phyloP scores from a whole-genome alignment of 495 filamentous ascomycete species.

The Copromyces sp. region DNA sequence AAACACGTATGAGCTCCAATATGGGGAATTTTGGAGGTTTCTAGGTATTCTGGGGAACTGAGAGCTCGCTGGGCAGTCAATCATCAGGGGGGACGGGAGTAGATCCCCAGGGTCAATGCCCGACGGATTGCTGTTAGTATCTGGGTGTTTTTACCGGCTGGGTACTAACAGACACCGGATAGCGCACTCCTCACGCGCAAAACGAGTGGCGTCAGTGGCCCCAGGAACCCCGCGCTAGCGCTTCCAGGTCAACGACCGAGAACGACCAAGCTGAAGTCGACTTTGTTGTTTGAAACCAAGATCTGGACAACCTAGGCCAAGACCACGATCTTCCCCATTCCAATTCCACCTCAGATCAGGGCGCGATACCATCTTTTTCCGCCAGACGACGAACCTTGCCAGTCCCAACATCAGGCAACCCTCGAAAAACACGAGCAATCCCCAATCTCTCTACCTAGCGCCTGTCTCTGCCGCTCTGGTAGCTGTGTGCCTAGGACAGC shows the following conservation, averaged over 20 bases:
- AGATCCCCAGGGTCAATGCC: background rate
- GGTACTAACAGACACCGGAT: conserved; percentile 3
- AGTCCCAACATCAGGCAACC: background rate
- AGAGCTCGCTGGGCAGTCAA: background rate
- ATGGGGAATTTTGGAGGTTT: background rate
- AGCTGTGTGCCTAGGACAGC: background rate
- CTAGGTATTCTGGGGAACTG: background rate
- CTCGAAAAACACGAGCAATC: background rate
- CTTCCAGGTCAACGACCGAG: conserved; percentile 18
- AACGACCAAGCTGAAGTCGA: background rate
- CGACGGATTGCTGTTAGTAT: conserved; percentile 2
- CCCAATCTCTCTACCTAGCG: background rate
- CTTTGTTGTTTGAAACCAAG: background rate
- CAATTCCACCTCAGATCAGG: background rate
- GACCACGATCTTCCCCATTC: background rate
- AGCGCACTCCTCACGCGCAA: conserved; percentile 1
- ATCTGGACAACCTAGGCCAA: background rate
- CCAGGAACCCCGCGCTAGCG: conserved; percentile 17
- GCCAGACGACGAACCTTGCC: background rate
- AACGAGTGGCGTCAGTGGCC: conserved; percentile 15
- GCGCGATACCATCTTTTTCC: background rate
- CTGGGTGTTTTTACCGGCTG: too few relatives aligned
- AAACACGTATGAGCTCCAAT: background rate
- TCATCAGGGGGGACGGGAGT: background rate
- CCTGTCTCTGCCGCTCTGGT: background rate